Base-by-base conservation (phyloP, 1,284 basidiomycete species). In the Malassezia sp. region DNA sequence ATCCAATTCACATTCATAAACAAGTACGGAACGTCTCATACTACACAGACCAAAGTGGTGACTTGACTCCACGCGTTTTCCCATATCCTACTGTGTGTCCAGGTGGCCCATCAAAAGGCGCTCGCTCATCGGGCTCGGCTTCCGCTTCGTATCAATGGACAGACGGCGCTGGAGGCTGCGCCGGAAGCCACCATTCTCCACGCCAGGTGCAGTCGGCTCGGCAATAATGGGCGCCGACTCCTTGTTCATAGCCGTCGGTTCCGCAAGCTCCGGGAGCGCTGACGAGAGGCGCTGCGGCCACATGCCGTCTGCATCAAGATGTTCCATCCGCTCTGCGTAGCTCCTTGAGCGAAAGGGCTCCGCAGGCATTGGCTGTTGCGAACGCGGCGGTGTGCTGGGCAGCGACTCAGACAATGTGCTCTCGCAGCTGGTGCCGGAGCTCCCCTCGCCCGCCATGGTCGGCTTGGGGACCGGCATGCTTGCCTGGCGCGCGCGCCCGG, bases 51-150 rank as follows among this genome's bases (percentile, higher is more conserved):
- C n/a, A n/a, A n/a, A n/a, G n/a, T n/a, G n/a, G n/a, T n/a, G n/a
- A n/a, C n/a, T n/a, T n/a, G n/a, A n/a, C n/a, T n/a, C n/a, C n/a
- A n/a, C n/a, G n/a, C n/a, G n/a, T n/a, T n/a, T n/a, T n/a, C n/a
- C n/a, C n/a, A n/a, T n/a, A n/a, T n/a, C n/a, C n/a, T 31, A 40
- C 14, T 40, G 38, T 12, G 38, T 32, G 24, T 40, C 38, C 11
- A 40, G 59, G 47, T 63, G 61, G 21, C 61, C 61, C 61, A 63
- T 63, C 9, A 63, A 45, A 18, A 63, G 41, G n/a, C 61, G 47
- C 46, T 63, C 61, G 14, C 61, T 58, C 61, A 63, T 63, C 1
- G 61, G 61, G 47, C 61, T 63, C 2, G 61, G 61, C 47, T 54
- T 54, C 34, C 61, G 48, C 53, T 59, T 58, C 23, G 28, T 9